Conservation (phyloP, 108 stramenopile species). For the Cyclotella atomus region DNA sequence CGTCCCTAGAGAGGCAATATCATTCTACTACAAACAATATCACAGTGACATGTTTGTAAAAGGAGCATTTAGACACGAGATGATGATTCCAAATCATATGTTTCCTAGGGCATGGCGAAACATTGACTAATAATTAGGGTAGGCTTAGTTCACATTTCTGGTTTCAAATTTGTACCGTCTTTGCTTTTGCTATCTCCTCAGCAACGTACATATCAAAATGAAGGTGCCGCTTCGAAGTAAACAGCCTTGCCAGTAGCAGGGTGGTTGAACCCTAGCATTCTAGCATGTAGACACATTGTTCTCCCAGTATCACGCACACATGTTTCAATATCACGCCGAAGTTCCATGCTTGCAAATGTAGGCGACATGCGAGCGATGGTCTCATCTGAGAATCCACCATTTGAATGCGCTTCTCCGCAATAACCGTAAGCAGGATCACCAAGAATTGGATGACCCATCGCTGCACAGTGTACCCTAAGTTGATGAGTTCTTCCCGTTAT, state of each 20-base stretch:
- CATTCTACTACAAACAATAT: slow-evolving; percentile 56
- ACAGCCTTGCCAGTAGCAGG: slow-evolving; percentile 65
- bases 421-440: slow-evolving; percentile 85
- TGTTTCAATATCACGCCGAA: slow-evolving; percentile 42
- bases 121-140: not conserved
- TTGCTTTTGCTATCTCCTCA: not conserved
- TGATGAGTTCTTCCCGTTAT: slow-evolving; percentile 84
- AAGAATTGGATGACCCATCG: slow-evolving; percentile 76
- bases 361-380: slow-evolving; percentile 18
- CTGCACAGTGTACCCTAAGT: slow-evolving; percentile 70
- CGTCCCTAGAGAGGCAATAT: slow-evolving; percentile 52
- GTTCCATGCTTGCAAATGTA: slow-evolving; percentile 41
- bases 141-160: not conserved
- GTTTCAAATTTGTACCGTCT: not conserved
- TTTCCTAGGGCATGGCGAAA: slow-evolving; percentile 73
- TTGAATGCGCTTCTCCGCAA: slow-evolving; percentile 51
- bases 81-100: slow-evolving; percentile 66
- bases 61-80: slow-evolving; percentile 71
- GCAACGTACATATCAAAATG: slow-evolving; percentile 49
- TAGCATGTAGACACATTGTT: slow-evolving; percentile 73
- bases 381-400: slow-evolving; percentile 53
- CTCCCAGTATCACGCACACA: slow-evolving; percentile 36
- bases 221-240: slow-evolving; percentile 64
- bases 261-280: slow-evolving; percentile 61
- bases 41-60: slow-evolving; percentile 51